phyloP scores from a whole-genome alignment of 345 rosid species.

The Gynandropsis gynandra region DNA sequence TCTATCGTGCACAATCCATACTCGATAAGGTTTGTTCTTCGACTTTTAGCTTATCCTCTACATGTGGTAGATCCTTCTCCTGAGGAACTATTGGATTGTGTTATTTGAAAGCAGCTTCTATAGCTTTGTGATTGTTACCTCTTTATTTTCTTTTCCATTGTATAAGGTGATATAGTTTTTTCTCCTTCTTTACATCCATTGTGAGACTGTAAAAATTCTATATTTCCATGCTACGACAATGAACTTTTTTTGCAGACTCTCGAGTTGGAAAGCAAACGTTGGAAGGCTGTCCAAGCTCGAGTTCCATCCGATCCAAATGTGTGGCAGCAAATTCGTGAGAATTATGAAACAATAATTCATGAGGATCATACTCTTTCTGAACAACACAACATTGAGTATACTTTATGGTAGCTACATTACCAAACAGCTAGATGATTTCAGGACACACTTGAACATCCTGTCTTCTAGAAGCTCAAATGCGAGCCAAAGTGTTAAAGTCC shows the following conservation, averaged over 20 bases:
- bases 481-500: too few relatives aligned
- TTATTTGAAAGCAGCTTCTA: too few relatives aligned
- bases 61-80: too few relatives aligned
- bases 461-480: conserved; percentile 36
- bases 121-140: too few relatives aligned
- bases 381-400: conserved; percentile 67
- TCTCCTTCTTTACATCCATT: neutral
- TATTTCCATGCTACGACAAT: conserved; percentile 4
- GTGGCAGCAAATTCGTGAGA: too few relatives aligned
- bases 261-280: conserved; percentile 73
- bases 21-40: too few relatives aligned
- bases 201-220: too few relatives aligned
- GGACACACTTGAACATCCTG: conserved; percentile 55
- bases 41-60: too few relatives aligned
- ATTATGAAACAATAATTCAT: too few relatives aligned
- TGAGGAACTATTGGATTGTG: too few relatives aligned
- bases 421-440: conserved; percentile 69
- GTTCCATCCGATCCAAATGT: conserved; percentile 72
- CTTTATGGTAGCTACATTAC: conserved; percentile 91
- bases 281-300: conserved; percentile 73
- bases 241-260: conserved; percentile 40
- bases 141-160: neutral
- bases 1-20: conserved; percentile 55
- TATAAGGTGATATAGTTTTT: neutral
- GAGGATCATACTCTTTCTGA: conserved; percentile 89